These are phyloP conservation scores for Phytopythium sindhum DNA, from an alignment of 352 stramenopile genomes.

Conservation along the genomic window DNA sequence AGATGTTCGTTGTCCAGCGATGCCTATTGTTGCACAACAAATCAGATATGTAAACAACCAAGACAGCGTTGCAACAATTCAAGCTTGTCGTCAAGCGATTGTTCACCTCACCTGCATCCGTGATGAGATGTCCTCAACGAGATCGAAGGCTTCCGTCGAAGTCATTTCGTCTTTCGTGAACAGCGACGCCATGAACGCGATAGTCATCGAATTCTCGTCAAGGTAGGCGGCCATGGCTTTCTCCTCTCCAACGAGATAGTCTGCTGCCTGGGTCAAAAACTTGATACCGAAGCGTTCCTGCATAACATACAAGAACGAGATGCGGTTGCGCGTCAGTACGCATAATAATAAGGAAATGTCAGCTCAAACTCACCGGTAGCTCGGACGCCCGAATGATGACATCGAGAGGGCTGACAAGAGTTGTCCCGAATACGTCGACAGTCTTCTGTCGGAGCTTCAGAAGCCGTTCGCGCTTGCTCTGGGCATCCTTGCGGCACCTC, in stretches of 20 bases:
- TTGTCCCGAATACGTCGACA: slow-evolving; percentile 9
- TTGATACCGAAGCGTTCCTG: slow-evolving; percentile 38
- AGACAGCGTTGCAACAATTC: background rate
- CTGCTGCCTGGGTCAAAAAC: slow-evolving; percentile 30
- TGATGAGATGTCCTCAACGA: slow-evolving; percentile 33
- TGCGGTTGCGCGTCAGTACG: background rate
- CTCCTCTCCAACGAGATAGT: slow-evolving; percentile 35
- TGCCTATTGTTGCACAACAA: slow-evolving; percentile 19
- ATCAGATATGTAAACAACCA: background rate
- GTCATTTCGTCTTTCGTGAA: slow-evolving; percentile 32
- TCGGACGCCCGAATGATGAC: slow-evolving; percentile 43
- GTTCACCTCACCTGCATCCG: slow-evolving; percentile 37
- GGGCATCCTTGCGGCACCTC: slow-evolving; percentile 35
- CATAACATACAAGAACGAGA: slow-evolving; percentile 6
- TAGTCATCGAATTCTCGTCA: slow-evolving; percentile 24
- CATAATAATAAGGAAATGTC: background rate
- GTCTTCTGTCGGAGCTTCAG: slow-evolving; percentile 34
- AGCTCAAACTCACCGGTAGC: slow-evolving; percentile 40
- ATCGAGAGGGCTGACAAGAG: slow-evolving; percentile 33
- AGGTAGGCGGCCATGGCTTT: slow-evolving; percentile 30
- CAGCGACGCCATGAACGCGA: slow-evolving; percentile 32
- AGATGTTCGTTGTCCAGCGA: slow-evolving; percentile 56
- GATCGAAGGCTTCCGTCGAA: slow-evolving; percentile 15
- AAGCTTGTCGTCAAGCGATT: background rate
- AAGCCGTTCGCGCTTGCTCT: slow-evolving; percentile 31